Evolutionary conservation across 805 yeast genomes (phyloP), one percentile per base, ranked within the genome.

Genomic region (Candida tammaniensis): DNA sequence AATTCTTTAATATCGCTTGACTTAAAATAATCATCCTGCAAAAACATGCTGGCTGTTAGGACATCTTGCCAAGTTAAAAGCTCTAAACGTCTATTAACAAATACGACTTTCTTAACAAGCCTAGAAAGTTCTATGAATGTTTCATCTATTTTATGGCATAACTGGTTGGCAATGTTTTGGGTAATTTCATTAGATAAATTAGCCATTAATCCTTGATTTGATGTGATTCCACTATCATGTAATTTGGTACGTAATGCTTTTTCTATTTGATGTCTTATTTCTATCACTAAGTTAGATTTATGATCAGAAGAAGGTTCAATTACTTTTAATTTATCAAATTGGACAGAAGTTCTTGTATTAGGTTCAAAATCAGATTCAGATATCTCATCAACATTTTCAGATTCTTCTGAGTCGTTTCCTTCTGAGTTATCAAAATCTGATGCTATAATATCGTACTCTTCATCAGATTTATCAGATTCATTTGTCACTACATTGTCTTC

Each of bases 381-480:
- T 22, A 11, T 16, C 17, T 26, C 20, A n/a, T 27, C 23, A 12
- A 18, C 13, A 14, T 18, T 14, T n/a, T 18, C 11, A 5, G 13
- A 4, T 12, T 20, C 13, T 20, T 14, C 12, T 29, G 64, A 70
- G 44, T 63, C 61, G 42, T 64, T 70, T 46, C 60, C 63, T 43
- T 63, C 61, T 25, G 70, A 70, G 43, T 63, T 64, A 38, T 24
- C 16, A 24, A 11, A 13, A 3, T 18, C 15, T n/a, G n/a, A n/a
- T n/a, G n/a, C n/a, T n/a, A n/a, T n/a, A n/a, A n/a, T n/a, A n/a
- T 65, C 71, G 44, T 63, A 61, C 42, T 64, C 70, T 46, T 61
- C 63, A 44, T 63, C 61, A 26, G 70, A 70, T 44, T 63, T 64
- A 38, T 24, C 16, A 24, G 8, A 13, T 4, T 18, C 15, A 29